These are phyloP conservation scores for Cystofilobasidium bisporidii DNA, from an alignment of 768 basidiomycete genomes.

Conservation along the genomic window DNA sequence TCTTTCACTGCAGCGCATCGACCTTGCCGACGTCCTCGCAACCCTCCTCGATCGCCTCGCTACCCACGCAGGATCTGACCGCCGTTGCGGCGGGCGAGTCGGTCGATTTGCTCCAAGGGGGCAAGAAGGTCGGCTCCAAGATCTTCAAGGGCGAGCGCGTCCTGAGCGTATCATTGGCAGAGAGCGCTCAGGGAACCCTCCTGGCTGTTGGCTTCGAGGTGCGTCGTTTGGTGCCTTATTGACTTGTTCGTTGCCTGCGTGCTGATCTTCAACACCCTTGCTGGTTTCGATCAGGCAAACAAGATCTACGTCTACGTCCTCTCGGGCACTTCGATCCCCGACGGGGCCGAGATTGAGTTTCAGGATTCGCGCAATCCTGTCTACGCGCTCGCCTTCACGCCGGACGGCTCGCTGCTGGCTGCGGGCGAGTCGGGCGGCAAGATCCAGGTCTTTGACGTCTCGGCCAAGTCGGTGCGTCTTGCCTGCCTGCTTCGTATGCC, in stretches of 20 bases:
- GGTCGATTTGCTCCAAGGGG: constrained; percentile 31
- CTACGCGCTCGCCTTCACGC: constrained; percentile 67
- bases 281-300: constrained; percentile 47
- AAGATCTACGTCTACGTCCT: constrained; percentile 66
- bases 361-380: constrained; percentile 59
- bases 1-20: constrained; percentile 28
- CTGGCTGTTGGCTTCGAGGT: constrained; percentile 26
- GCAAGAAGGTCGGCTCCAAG: constrained; percentile 16
- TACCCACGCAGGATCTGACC: constrained; percentile 32
- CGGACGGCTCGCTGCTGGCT: constrained; percentile 63
- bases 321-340: constrained; percentile 45
- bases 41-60: constrained; percentile 35
- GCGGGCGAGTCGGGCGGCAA: constrained; percentile 81
- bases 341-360: constrained; percentile 46
- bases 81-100: constrained; percentile 32
- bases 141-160: constrained; percentile 19
- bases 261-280: neutral
- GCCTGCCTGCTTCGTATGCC: neutral
- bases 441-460: constrained; percentile 65
- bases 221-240: no score
- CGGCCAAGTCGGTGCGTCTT: constrained; percentile 48
- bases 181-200: neutral
- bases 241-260: no score
- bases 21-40: constrained; percentile 36
- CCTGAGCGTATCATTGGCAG: constrained; percentile 14